Base-by-base conservation (phyloP, 1,284 basidiomycete genomes). In the Sanghuangporus weigelae region DNA sequence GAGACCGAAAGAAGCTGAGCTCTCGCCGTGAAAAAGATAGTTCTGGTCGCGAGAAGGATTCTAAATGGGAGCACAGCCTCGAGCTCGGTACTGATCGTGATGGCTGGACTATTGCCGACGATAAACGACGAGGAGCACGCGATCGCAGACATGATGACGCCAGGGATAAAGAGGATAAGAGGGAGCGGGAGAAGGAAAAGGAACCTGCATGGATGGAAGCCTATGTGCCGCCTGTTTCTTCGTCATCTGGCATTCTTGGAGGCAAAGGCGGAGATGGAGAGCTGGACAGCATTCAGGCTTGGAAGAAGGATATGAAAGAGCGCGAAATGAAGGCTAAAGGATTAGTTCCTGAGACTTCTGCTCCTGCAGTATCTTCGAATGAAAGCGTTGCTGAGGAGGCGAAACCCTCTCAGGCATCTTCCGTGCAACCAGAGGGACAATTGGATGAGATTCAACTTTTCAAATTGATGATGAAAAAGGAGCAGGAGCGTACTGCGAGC, bases 191-290 rank as follows among this genome's bases (percentile, higher is more conserved):
- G 69, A 85, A 82, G 71, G 90, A 91, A 77, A 92, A 87, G 69
- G 90, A 93, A 71, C 93, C 92, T 21, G 92, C 92, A 16, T 95
- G 92, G 92, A 93, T 95, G 90, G 91, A 92, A 67, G 87, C 90
- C n/a, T 92, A 93, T 70, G 81, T 90, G 66, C 86, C 89, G 21
- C 51, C 69, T 2, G 78, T 75, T 50, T 79, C 80, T 48, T 72
- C 81, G n/a, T 77, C 76, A 48, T 76, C 77, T 61, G 87, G 85
- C 12, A 86, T 90, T 62, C 76, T 89, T 60, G 88, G 89, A 16
- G 84, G 82, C 5, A 81, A 83, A 66, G 75, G 76, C 46, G 73
- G 74, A 40, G 81, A 84, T 54, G 90, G 88, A 21, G 89, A 89
- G 70, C 76, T 93, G 26, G 92, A 95, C 73, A 86, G 89, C 58